phyloP scores from a whole-genome alignment of 2,329 filamentous ascomycete species.

The Penicillium sp. region DNA sequence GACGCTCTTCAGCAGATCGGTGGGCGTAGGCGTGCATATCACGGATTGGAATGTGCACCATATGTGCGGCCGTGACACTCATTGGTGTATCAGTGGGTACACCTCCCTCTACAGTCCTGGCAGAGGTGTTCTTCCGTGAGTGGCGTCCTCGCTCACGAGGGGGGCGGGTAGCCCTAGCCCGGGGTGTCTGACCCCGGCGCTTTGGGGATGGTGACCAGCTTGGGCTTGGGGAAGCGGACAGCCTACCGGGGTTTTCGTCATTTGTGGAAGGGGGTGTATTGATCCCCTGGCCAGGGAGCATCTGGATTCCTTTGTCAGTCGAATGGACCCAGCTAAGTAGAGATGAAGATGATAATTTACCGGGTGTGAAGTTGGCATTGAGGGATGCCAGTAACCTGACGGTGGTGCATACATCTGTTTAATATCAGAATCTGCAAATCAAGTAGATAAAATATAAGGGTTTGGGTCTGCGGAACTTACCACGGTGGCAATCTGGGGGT shows the following conservation, averaged over 20 bases:
- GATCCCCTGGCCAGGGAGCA: constrained; percentile 19
- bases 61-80: constrained; percentile 33
- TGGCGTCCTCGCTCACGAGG: constrained; percentile 7
- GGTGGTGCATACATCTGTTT: constrained; percentile 20
- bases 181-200: constrained; percentile 6
- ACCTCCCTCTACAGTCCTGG: background rate
- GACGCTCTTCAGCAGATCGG: constrained; percentile 66
- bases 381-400: constrained; percentile 14
- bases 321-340: background rate
- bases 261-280: constrained; percentile 25
- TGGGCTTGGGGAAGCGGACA: constrained; percentile 11
- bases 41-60: constrained; percentile 59
- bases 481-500: background rate
- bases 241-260: constrained; percentile 5
- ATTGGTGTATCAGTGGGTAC: constrained; percentile 21
- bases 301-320: constrained; percentile 8
- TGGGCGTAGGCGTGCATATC: constrained; percentile 82
- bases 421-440: background rate
- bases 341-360: constrained; percentile 17
- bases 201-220: constrained; percentile 19
- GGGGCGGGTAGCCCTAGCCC: constrained; percentile 7
- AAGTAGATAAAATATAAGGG: background rate
- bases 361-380: constrained; percentile 19
- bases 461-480: constrained; percentile 17
- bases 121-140: constrained; percentile 10